Evolutionary conservation across 371 early-diverging fungal species (phyloP), one percentile per base, ranked within the genome.

Genomic region (Mucor velutinosus): DNA sequence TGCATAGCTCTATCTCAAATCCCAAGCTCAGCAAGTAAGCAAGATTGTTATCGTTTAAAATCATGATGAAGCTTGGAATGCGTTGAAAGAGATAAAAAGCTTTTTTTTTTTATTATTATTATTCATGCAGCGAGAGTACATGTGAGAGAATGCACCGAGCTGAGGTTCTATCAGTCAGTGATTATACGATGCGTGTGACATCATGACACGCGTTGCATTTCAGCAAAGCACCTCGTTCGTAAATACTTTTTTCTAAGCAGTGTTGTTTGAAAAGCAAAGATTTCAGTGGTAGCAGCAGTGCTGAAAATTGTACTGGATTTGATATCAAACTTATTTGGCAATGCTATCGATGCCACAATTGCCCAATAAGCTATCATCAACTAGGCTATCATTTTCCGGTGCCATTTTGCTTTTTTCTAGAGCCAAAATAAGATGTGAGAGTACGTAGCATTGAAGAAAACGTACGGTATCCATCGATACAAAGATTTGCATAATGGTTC

Each of bases 21-120:
- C 80, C 80, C 19, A 80, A 64, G 29, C 69, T 57, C 10, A 80
- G 21, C 7, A 80, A 63, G 53, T 77, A 76, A 10, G 73, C 79
- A 8, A 79, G 62, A 41, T 75, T 29, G 10, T 45, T 67, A 58
- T 75, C 75, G 58, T 73, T 51, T 23, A 23, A 25, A 53, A 27
- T 27, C 53, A 53, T 53, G 23, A 25, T 53, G 10, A 25, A 27
- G 25, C 27, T 25, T n/a, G 49, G 27, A 15, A 15, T 27, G 27
- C 12, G 3, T 10, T 15, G 27, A 53, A 25, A 53, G 15, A 53
- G 53, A 27, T 53, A 21, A 47, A 10, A 23, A 14, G 7, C 14
- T 4, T 47, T 3, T 49, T 12, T 11, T 25, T n/a, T n/a, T n/a
- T n/a, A n/a, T n/a, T n/a, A n/a, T n/a, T n/a, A n/a, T n/a, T 27